A percentile compares a stretch with the other conserved stretches of the same genome.
These are phyloP conservation scores for Lepiota brunneoincarnata DNA, from an alignment of 768 basidiomycete genomes.

Conservation along the genomic window DNA sequence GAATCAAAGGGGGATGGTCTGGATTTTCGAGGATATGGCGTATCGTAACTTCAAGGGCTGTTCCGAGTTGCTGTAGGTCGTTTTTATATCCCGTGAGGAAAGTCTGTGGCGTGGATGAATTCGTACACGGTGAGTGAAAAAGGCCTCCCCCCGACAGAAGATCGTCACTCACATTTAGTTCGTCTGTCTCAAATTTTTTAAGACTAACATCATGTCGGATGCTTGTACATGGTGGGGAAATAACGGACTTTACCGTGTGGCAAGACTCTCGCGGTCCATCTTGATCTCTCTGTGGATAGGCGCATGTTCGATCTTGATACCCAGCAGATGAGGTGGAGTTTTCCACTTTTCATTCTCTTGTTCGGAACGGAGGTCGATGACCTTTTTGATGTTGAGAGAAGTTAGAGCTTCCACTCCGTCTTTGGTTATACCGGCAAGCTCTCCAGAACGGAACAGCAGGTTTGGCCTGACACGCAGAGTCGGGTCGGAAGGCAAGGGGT, in stretches of 20 bases:
- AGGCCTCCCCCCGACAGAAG: neutral
- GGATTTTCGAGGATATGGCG: slow-evolving; percentile 35
- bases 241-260: neutral
- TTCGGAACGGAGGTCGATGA: slow-evolving; percentile 40
- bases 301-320: neutral
- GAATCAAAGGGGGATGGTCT: slow-evolving; percentile 36
- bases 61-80: slow-evolving; percentile 28
- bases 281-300: neutral
- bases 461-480: slow-evolving; percentile 23
- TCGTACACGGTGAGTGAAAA: neutral
- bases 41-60: slow-evolving; percentile 32
- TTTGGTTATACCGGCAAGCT: slow-evolving; percentile 31
- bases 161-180: neutral
- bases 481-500: slow-evolving; percentile 10
- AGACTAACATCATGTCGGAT: neutral
- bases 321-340: slow-evolving; percentile 25
- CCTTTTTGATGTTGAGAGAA: slow-evolving; percentile 29
- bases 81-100: slow-evolving; percentile 10
- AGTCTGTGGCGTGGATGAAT: neutral
- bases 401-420: slow-evolving; percentile 29
- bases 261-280: neutral
- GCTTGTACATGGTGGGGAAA: neutral
- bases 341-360: slow-evolving; percentile 32
- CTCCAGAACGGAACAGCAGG: slow-evolving; percentile 38
- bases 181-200: slow-evolving; percentile 1